These are phyloP conservation scores for Poronia punctata DNA, from an alignment of 495 filamentous ascomycete species.

Conservation along the genomic window DNA sequence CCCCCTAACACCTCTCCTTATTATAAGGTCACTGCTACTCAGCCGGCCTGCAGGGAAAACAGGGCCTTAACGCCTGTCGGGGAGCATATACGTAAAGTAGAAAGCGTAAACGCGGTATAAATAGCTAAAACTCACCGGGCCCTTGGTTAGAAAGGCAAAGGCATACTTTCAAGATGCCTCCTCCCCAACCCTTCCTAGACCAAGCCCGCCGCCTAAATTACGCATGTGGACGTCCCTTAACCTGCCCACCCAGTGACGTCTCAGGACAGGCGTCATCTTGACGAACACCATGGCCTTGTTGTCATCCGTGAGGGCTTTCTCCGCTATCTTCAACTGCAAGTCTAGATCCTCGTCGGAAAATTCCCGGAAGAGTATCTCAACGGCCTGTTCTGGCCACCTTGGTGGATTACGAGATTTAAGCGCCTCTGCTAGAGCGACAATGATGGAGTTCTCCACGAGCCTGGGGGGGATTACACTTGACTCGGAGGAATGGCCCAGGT, in stretches of 20 bases:
- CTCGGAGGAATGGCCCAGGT: slow-evolving; percentile 2
- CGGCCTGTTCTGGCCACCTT: slow-evolving; percentile 41
- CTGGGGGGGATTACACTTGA: slow-evolving; percentile 5
- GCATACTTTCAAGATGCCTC: slow-evolving; percentile 19
- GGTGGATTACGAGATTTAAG: slow-evolving; percentile 21
- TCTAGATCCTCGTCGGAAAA: slow-evolving; percentile 42
- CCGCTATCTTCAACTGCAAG: slow-evolving; percentile 45
- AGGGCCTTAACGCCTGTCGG: too few species aligned
- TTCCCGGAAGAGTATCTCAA: slow-evolving; percentile 44
- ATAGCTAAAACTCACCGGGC: too few species aligned
- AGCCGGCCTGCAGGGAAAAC: too few species aligned
- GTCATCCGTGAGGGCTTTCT: slow-evolving; percentile 44
- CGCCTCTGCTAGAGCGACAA: slow-evolving; percentile 29
- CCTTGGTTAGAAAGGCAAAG: too few species aligned
- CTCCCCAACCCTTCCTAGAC: slow-evolving; percentile 22
- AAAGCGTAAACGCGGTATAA: too few species aligned
- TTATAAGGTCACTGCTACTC: too few species aligned
- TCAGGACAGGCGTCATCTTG: slow-evolving; percentile 40
- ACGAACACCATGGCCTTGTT: slow-evolving; percentile 48
- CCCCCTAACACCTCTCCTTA: too few species aligned
- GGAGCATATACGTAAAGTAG: too few species aligned
- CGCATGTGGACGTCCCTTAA: slow-evolving; percentile 41
- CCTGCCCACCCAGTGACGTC: slow-evolving; percentile 41
- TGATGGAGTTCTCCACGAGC: slow-evolving; percentile 22
- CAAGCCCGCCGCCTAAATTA: slow-evolving; percentile 20